These are phyloP conservation scores for Candida nemodendra DNA, from an alignment of 805 yeast species.

Conservation along the genomic window DNA sequence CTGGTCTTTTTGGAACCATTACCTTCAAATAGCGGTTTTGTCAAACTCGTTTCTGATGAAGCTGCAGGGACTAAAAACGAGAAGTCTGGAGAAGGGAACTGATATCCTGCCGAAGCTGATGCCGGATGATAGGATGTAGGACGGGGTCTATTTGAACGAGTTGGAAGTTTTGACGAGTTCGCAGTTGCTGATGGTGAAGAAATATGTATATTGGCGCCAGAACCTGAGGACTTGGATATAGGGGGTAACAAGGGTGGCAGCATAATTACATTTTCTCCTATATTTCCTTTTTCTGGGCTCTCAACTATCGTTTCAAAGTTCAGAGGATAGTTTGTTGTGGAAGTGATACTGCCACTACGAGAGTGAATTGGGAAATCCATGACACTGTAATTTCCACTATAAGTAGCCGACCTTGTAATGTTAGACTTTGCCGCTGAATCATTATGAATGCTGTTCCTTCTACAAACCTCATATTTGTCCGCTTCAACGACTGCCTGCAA, in stretches of 20 bases:
- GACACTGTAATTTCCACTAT: constrained; percentile 9
- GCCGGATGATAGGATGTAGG: constrained; percentile 85
- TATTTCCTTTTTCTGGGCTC: constrained; percentile 34
- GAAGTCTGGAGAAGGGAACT: constrained; percentile 29
- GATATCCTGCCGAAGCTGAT: constrained; percentile 32
- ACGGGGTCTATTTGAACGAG: constrained; percentile 60
- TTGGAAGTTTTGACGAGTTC: constrained; percentile 19
- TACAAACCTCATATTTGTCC: constrained; percentile 38
- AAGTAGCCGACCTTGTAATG: constrained; percentile 36
- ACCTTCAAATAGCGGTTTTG: constrained; percentile 18
- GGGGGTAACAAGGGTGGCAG: constrained; percentile 30
- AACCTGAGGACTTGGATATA: constrained; percentile 16
- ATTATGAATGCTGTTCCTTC: constrained; percentile 31
- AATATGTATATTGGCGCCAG: constrained; percentile 10
- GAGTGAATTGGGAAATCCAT: constrained; percentile 11
- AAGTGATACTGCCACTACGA: constrained; percentile 17
- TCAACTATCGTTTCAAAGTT: constrained; percentile 47
- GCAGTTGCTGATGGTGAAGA: constrained; percentile 40
- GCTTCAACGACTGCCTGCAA: constrained; percentile 74
- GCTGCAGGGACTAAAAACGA: constrained; percentile 29
- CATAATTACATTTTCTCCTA: constrained; percentile 10
- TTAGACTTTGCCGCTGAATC: constrained; percentile 16
- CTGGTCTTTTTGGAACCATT: constrained; percentile 13
- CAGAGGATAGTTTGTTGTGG: constrained; percentile 8
- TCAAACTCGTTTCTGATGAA: constrained; percentile 22